These are phyloP conservation scores for Colletotrichum nymphaeae DNA, from an alignment of 2,329 filamentous ascomycete genomes.

Conservation along the genomic window DNA sequence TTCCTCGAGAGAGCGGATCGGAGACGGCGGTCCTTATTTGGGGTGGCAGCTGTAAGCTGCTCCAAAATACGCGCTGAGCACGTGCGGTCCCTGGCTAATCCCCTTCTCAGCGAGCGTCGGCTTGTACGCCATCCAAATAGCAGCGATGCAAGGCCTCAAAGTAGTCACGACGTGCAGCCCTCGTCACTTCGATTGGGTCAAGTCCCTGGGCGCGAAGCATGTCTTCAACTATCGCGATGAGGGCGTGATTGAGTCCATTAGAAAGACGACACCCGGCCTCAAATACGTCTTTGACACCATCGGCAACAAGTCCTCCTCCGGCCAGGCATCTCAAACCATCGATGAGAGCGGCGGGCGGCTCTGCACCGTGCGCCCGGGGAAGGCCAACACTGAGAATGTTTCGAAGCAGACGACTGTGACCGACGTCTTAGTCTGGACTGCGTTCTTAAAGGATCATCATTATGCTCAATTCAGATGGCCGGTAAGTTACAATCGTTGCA, in stretches of 20 bases:
- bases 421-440: constrained; percentile 56
- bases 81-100: neutral
- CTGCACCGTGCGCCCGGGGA: constrained; percentile 55
- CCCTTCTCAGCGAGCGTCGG: constrained; percentile 48
- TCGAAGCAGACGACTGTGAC: constrained; percentile 47
- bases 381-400: constrained; percentile 50
- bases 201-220: constrained; percentile 45
- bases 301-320: constrained; percentile 50
- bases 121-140: constrained; percentile 49
- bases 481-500: constrained; percentile 41
- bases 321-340: constrained; percentile 45
- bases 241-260: constrained; percentile 49
- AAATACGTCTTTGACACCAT: constrained; percentile 55
- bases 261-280: constrained; percentile 44
- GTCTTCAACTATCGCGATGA: constrained; percentile 54
- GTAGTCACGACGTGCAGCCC: constrained; percentile 50
- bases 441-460: constrained; percentile 51
- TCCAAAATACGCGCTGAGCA: neutral
- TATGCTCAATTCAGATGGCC: constrained; percentile 50
- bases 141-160: constrained; percentile 45
- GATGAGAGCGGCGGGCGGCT: constrained; percentile 42
- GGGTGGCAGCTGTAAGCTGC: constrained; percentile 55
- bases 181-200: constrained; percentile 45
- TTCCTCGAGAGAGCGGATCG: constrained; percentile 38
- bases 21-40: constrained; percentile 50